Conservation (phyloP, 768 basidiomycete genomes). For the Xanthoconium purpureum region DNA sequence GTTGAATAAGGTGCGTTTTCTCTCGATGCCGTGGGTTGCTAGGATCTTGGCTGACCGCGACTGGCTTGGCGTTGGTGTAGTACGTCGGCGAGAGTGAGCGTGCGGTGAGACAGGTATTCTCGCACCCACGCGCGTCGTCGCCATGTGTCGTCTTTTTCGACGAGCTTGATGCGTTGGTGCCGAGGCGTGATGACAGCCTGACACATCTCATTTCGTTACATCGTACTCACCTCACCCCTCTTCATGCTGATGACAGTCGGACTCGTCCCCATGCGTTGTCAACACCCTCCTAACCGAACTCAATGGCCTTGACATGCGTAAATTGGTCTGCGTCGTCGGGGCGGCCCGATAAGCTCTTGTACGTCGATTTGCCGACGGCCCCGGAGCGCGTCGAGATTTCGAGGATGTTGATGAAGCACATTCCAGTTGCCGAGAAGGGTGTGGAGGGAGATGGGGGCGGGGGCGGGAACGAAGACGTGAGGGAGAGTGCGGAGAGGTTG, state of each 20-base stretch:
- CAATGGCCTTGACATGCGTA: constrained; percentile 84
- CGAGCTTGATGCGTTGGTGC: constrained; percentile 90
- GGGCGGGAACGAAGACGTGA: constrained; percentile 7
- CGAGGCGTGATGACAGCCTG: constrained; percentile 83
- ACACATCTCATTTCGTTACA: constrained; percentile 40
- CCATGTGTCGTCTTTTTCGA: constrained; percentile 97
- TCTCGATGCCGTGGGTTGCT: not conserved
- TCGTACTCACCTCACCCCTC: too few species aligned
- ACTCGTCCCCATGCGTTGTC: constrained; percentile 89
- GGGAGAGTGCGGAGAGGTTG: constrained; percentile 40
- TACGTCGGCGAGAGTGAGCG: constrained; percentile 98
- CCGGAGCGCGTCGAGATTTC: constrained; percentile 82
- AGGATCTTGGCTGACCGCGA: not conserved
- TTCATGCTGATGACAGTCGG: constrained; percentile 46
- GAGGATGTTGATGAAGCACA: constrained; percentile 65
- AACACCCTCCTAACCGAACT: constrained; percentile 91
- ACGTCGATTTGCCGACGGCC: constrained; percentile 79
- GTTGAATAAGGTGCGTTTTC: constrained; percentile 83
- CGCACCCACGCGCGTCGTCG: constrained; percentile 86
- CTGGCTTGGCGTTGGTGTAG: constrained; percentile 43
- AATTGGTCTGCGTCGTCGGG: constrained; percentile 93
- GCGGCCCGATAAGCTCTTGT: constrained; percentile 88
- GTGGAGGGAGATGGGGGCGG: not conserved
- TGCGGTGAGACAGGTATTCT: constrained; percentile 92
- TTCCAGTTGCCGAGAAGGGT: constrained; percentile 66